Percentiles rank a stretch among this genome's conserved stretches.
Evolutionary conservation across 2,329 filamentous ascomycete genomes (phyloP).

Genomic region (Phoma sp.): DNA sequence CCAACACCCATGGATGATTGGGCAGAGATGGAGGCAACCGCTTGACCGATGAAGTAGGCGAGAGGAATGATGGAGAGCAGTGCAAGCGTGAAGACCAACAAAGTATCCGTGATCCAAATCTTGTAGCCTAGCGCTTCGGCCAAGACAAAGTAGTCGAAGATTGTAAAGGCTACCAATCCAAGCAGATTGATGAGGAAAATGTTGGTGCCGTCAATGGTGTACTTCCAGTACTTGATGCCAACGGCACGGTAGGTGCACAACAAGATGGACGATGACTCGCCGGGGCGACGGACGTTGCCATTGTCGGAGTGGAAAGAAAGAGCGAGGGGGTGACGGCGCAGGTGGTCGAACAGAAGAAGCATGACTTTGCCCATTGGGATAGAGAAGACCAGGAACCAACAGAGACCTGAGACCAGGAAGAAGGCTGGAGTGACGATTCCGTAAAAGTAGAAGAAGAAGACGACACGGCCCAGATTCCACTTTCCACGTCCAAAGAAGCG

Average conservation of each 20-base stretch:
- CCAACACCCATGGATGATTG: constrained; percentile 98
- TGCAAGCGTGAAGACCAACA: constrained; percentile 83
- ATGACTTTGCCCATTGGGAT: constrained; percentile 99
- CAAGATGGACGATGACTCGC: constrained; percentile 81
- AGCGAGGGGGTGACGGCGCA: constrained; percentile 89
- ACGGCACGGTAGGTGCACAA: constrained; percentile 97
- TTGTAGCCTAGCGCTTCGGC: constrained; percentile 71
- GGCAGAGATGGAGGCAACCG: constrained; percentile 96
- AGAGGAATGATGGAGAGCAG: constrained; percentile 93
- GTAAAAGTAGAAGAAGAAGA: constrained; percentile 98
- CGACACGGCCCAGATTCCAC: constrained; percentile 92
- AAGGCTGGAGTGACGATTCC: constrained; percentile 86
- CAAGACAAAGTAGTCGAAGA: constrained; percentile 88
- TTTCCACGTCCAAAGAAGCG: constrained; percentile 92
- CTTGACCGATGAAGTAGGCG: constrained; percentile 98
- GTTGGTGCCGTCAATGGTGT: constrained; percentile 97
- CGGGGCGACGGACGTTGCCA: constrained; percentile 72
- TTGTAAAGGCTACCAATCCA: constrained; percentile 89
- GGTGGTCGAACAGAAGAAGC: constrained; percentile 85
- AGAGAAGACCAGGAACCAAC: constrained; percentile 96
- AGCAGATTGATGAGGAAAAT: constrained; percentile 99
- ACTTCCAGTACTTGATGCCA: constrained; percentile 97
- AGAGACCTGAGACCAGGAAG: constrained; percentile 83
- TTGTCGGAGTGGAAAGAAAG: constrained; percentile 91
- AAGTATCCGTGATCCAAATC: constrained; percentile 77